Percentiles rank a stretch among this genome's conserved stretches.
Evolutionary conservation across 1,139 yeast genomes (phyloP).

Genomic region (Candida smagusa): DNA sequence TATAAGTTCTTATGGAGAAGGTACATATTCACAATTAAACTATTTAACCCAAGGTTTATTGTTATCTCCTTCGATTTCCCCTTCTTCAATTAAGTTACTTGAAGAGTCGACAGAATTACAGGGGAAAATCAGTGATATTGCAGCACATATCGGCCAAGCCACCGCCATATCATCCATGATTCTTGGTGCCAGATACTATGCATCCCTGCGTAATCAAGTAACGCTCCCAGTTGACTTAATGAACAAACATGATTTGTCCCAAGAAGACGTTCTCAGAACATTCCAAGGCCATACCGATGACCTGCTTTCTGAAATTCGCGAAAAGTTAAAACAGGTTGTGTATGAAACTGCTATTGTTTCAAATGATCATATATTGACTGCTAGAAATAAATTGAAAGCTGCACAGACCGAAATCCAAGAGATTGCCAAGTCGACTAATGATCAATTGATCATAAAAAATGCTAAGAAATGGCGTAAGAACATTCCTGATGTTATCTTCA

Average conservation of each 20-base stretch:
- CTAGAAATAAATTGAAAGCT: constrained; percentile 49
- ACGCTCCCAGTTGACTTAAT: constrained; percentile 63
- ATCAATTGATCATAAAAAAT: constrained; percentile 27
- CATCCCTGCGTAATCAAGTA: constrained; percentile 46
- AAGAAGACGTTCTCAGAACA: constrained; percentile 57
- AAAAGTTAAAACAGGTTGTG: constrained; percentile 54
- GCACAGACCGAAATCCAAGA: constrained; percentile 32
- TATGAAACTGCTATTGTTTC: constrained; percentile 74
- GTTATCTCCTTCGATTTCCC: constrained; percentile 57
- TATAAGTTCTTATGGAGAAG: constrained; percentile 78
- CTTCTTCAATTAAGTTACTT: constrained; percentile 50
- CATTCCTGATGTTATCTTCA: constrained; percentile 63
- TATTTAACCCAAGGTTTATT: constrained; percentile 64
- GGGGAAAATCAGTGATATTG: constrained; percentile 51
- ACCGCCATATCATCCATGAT: constrained; percentile 68
- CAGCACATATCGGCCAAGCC: constrained; percentile 84
- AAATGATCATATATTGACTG: constrained; percentile 75
- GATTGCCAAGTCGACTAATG: constrained; percentile 21
- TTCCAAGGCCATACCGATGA: constrained; percentile 42
- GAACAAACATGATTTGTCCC: constrained; percentile 55
- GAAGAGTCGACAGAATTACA: constrained; percentile 46
- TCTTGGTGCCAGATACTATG: constrained; percentile 60
- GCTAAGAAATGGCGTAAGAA: constrained; percentile 40
- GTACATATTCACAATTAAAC: constrained; percentile 70
- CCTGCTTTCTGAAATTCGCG: constrained; percentile 25